Evolutionary conservation across 2,329 filamentous ascomycete species (phyloP).

Genomic region (Dactylellina sp.): DNA sequence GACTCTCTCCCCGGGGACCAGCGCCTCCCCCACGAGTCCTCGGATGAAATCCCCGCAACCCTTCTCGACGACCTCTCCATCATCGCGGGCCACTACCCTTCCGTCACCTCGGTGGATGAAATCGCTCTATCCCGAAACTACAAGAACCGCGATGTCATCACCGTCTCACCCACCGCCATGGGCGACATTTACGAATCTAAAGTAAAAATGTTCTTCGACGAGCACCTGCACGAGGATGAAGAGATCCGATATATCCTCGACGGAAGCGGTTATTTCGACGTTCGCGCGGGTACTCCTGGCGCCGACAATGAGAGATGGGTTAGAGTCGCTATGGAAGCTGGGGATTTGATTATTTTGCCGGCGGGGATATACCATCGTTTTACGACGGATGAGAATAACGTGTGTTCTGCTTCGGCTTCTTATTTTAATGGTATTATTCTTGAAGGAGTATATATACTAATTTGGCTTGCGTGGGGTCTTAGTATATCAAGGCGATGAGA

Average conservation of each 20-base stretch:
- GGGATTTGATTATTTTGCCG: conserved; percentile 91
- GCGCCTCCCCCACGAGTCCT: conserved; percentile 88
- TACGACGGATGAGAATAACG: conserved; percentile 90
- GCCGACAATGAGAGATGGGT: conserved; percentile 88
- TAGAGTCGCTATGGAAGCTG: conserved; percentile 83
- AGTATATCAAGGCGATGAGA: conserved; percentile 96
- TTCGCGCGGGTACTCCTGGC: conserved; percentile 67
- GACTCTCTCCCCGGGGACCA: conserved; percentile 80
- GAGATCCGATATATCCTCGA: conserved; percentile 95
- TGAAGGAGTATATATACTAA: conserved; percentile 11
- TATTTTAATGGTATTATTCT: not conserved
- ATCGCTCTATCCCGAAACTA: conserved; percentile 82
- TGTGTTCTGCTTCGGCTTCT: conserved; percentile 67
- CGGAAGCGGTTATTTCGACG: conserved; percentile 92
- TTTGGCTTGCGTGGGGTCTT: conserved; percentile 17
- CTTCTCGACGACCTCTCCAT: conserved; percentile 82
- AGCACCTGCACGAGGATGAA: conserved; percentile 98
- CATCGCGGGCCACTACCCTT: conserved; percentile 76
- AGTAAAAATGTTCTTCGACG: conserved; percentile 91
- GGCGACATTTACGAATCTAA: conserved; percentile 90
- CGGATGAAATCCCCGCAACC: conserved; percentile 73
- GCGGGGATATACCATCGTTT: conserved; percentile 98
- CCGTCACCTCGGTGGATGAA: conserved; percentile 75
- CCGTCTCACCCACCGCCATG: conserved; percentile 86
- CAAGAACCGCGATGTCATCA: conserved; percentile 94